Base-by-base conservation (phyloP, 1,139 yeast species). In the Protomyces arabidopsidicola region DNA sequence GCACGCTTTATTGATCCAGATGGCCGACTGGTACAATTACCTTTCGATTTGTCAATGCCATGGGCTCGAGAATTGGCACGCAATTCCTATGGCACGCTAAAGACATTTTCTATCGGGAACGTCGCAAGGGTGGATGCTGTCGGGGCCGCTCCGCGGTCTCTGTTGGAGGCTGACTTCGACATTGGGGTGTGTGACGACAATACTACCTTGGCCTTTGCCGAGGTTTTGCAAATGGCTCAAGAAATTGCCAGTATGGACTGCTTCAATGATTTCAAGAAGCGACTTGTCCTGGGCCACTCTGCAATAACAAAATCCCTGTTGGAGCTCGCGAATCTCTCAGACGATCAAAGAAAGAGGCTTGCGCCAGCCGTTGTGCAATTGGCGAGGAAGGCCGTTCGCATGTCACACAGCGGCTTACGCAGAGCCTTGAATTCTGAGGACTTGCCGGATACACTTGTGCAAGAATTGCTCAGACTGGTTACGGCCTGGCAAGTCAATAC, bases 21-120 rank as follows among this genome's bases (percentile, higher is more conserved):
- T 36, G 98, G 98, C 0, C 84, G 91, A 0, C 93, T 93, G 5
- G 75, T 95, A 39, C 95, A 90, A 67, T 75, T 95, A 45, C 96
- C 97, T 0, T 91, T 87, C 72, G 98, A 93, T 72, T 77, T 91
- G 67, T 87, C 96, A 0, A 76, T 90, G 45, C 98, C 99, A 0
- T 83, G 87, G 76, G 98, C 98, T 0, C 78, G 98, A 68, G 80
- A 84, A 61, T 75, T 93, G 39, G 90, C 97, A 4, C 84, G 87
- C 65, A 76, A 77, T 3, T 78, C 79, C 20, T 78, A 87, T 52
- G 74, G 79, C 3, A 75, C 85, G 6, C 31, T 16, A 6, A 65
- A 70, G 48, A 63, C 69, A 22, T 89, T 78, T 72, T 79, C 95
- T 20, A 84, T 88, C 70, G 96, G 89, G 63, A 83, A 84, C 70